Evolutionary conservation across 148 eudicot genomes (phyloP).

Genomic region (Rhododendron vialii): DNA sequence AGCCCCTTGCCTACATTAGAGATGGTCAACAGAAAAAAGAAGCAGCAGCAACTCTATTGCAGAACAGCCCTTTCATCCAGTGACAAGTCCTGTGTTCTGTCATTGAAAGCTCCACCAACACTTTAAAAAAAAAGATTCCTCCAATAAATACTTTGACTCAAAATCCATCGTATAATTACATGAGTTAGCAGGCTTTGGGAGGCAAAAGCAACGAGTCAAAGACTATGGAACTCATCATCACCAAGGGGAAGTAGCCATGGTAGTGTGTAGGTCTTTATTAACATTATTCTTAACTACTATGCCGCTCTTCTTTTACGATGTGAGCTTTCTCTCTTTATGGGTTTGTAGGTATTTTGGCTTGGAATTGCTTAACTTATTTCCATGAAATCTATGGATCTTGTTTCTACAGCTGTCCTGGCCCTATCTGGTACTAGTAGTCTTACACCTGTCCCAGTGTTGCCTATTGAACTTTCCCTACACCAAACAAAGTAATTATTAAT

Average conservation of each 20-base stretch:
- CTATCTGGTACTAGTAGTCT: neutral
- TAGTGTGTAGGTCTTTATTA: neutral
- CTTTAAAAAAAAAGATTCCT: neutral
- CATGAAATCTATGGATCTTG: neutral
- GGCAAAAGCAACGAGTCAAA: neutral
- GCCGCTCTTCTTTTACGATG: neutral
- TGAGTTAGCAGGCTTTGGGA: neutral
- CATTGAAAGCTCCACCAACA: neutral
- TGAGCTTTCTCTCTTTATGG: neutral
- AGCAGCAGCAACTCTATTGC: neutral
- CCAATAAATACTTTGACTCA: neutral
- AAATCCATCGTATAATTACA: neutral
- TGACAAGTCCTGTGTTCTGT: neutral
- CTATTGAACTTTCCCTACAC: neutral
- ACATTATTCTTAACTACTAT: neutral
- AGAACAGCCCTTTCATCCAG: neutral
- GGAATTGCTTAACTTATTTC: neutral
- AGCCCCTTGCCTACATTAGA: neutral
- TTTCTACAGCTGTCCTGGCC: slow-evolving; percentile 1
- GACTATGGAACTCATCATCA: neutral
- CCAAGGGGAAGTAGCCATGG: neutral
- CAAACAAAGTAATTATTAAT: neutral
- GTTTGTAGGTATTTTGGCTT: neutral
- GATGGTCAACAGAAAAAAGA: neutral
- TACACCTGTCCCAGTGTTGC: neutral